Evolutionary conservation across 306 rosid genomes (phyloP), one percentile per base, ranked within the genome.

Genomic region (Morella rubra): DNA sequence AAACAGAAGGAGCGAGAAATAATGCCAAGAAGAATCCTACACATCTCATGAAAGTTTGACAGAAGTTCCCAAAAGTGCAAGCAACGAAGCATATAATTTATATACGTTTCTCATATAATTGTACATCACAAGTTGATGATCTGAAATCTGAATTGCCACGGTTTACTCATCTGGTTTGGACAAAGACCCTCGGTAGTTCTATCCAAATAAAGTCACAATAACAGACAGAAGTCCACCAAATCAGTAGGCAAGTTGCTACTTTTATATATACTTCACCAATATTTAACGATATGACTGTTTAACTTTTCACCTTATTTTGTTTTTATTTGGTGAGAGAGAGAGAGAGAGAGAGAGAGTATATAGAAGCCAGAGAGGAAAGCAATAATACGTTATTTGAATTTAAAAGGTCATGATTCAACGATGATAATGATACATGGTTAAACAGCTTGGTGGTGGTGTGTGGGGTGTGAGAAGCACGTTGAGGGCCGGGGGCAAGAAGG

Each of bases 331-430:
- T 32, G 2, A 32, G 37, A 32, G 37, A 20, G 47, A 22, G 5
- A 32, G n/a, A 62, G 59, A 55, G 79, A 76, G 54, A 51, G 68
- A 11, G 66, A 20, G 59, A 78, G 72, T 24, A 60, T 46, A 27
- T 46, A 51, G 53, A 54, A 73, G 81, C 80, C 77, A 81, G 84
- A 81, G 78, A 73, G 69, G 82, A 84, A 82, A 79, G 86, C 77
- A 84, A 79, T 46, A 49, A 49, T 49, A 71, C 68, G 61, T 80
- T 45, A 83, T 84, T 87, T 85, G 90, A 85, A 91, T 89, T 89
- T 89, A 83, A 90, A 84, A 53, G 44, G 85, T 37, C 82, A 86
- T 91, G 89, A 91, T 91, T 85, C 79, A 74, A 73, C 75, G 81
- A 85, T 89, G 78, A 90, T 87, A 76, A 75, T 56, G 68, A 74